These are phyloP conservation scores for Fraxinus anomala DNA, from an alignment of 257 asterid species.

Conservation along the genomic window DNA sequence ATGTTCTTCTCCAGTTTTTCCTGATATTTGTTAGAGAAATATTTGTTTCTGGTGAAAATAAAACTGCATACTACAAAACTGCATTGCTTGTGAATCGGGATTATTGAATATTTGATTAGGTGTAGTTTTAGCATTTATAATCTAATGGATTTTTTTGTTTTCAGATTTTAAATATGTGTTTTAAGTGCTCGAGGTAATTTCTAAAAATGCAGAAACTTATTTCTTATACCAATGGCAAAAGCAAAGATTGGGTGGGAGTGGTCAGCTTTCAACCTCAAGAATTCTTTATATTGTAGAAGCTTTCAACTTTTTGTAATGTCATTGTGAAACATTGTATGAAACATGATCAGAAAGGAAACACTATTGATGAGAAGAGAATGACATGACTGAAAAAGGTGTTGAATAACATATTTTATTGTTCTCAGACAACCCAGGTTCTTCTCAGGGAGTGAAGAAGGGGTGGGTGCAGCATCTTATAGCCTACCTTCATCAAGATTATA, in stretches of 20 bases:
- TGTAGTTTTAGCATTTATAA: background rate
- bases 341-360: background rate
- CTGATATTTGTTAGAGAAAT: background rate
- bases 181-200: background rate
- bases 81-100: background rate
- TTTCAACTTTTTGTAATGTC: background rate
- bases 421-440: background rate
- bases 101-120: background rate
- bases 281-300: background rate
- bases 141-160: background rate
- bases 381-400: background rate
- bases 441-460: background rate
- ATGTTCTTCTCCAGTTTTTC: background rate
- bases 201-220: background rate
- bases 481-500: background rate
- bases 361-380: background rate
- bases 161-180: background rate
- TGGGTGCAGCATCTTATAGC: background rate
- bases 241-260: background rate
- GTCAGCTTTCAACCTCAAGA: background rate
- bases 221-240: background rate
- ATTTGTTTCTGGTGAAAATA: background rate
- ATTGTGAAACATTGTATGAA: background rate
- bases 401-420: background rate
- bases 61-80: background rate